Conservation (phyloP, 139 green algal genomes). For the Axilococcus clingmanii region DNA sequence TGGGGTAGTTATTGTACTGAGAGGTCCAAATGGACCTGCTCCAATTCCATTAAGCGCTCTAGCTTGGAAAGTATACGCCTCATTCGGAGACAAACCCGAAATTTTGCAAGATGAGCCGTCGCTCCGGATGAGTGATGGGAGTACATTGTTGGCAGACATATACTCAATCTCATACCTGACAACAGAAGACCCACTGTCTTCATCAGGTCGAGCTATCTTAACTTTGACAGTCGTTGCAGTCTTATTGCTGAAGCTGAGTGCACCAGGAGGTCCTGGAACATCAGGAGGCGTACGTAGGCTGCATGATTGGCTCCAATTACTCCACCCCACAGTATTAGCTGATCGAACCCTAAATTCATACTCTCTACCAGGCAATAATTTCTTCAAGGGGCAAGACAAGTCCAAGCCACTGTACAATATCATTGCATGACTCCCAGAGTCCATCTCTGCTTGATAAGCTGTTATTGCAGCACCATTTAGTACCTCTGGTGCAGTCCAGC, state of each 20-base stretch:
- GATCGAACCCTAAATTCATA: neutral
- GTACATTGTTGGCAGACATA: neutral
- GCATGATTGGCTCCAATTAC: neutral
- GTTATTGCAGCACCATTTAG: slow-evolving; percentile 37
- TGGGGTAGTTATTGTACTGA: slow-evolving; percentile 9
- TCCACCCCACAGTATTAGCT: neutral
- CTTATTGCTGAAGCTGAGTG: slow-evolving; percentile 7
- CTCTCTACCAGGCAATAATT: neutral
- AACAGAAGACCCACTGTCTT: slow-evolving; percentile 39
- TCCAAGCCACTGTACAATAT: neutral
- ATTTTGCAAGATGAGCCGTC: slow-evolving; percentile 10
- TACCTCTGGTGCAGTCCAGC: slow-evolving; percentile 27
- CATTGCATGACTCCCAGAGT: neutral
- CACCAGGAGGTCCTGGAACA: slow-evolving; percentile 27
- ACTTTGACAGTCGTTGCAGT: slow-evolving; percentile 22
- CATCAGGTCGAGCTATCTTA: slow-evolving; percentile 31
- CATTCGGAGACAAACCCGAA: slow-evolving; percentile 23
- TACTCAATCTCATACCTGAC: slow-evolving; percentile 29
- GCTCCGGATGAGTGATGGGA: slow-evolving; percentile 16
- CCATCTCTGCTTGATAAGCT: slow-evolving; percentile 30
- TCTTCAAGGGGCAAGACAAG: neutral
- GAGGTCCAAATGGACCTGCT: slow-evolving; percentile 16
- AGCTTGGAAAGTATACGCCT: slow-evolving; percentile 31
- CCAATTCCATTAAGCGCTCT: slow-evolving; percentile 38
- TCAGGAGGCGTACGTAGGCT: slow-evolving; percentile 24